Evolutionary conservation across 2,329 filamentous ascomycete genomes (phyloP).

Genomic region (Aspergillus jensenii): DNA sequence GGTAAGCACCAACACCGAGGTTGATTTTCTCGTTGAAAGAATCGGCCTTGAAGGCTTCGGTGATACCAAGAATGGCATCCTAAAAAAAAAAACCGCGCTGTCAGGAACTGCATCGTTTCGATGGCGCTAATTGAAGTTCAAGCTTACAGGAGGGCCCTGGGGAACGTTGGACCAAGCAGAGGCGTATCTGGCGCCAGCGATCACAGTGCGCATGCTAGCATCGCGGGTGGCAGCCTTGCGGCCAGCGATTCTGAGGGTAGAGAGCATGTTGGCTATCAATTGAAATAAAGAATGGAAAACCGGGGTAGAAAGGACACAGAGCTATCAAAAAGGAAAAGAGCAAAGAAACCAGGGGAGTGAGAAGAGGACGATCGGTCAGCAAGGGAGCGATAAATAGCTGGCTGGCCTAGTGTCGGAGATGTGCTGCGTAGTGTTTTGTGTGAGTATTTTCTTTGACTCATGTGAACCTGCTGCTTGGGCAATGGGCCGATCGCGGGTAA

Average conservation of each 20-base stretch:
- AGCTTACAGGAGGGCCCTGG: constrained; percentile 87
- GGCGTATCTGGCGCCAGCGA: constrained; percentile 57
- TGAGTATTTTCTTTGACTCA: constrained; percentile 24
- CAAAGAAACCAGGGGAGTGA: constrained; percentile 6
- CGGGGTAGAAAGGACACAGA: constrained; percentile 3
- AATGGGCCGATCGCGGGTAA: constrained; percentile 8
- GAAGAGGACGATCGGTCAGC: constrained; percentile 6
- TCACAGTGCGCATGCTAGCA: constrained; percentile 38
- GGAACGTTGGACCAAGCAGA: constrained; percentile 90
- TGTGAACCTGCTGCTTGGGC: constrained; percentile 12
- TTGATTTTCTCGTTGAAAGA: constrained; percentile 95
- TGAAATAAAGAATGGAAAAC: neutral
- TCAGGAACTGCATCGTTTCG: constrained; percentile 22
- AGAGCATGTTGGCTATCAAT: constrained; percentile 42
- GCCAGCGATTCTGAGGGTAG: constrained; percentile 46
- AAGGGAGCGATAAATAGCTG: constrained; percentile 13
- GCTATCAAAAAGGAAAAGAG: constrained; percentile 1
- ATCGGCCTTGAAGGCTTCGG: constrained; percentile 98
- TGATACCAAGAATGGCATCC: constrained; percentile 62
- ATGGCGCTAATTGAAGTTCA: constrained; percentile 8
- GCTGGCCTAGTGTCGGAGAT: constrained; percentile 16
- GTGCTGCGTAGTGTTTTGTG: constrained; percentile 16
- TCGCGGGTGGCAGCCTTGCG: constrained; percentile 42
- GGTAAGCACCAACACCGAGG: constrained; percentile 96
- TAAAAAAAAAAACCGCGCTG: constrained; percentile 21